phyloP scores from a whole-genome alignment of 2,329 filamentous ascomycete species.

The Dactylellina parvicollis region DNA sequence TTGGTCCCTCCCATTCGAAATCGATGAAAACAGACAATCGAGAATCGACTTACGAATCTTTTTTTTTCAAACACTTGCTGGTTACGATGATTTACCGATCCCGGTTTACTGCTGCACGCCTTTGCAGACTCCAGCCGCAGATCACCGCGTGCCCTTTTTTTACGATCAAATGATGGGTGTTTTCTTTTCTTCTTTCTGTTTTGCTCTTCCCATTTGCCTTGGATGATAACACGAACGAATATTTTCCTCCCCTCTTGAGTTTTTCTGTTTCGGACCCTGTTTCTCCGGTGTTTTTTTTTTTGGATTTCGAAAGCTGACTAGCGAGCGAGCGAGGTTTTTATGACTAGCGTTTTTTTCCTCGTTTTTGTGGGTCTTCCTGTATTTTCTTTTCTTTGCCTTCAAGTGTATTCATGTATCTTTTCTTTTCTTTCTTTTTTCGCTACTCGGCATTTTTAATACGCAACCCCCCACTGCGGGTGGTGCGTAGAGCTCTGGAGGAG shows the following conservation, averaged over 20 bases:
- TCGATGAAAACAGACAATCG: constrained; percentile 1
- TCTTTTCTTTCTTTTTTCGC: no score
- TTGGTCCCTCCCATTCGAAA: neutral
- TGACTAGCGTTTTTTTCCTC: constrained; percentile 7
- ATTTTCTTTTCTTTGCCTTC: neutral
- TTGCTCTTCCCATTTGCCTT: neutral
- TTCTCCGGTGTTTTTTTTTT: neutral
- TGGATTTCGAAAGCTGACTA: neutral
- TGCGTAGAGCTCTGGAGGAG: no score
- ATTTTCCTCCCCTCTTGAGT: neutral
- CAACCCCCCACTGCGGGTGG: no score
- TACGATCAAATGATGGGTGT: neutral
- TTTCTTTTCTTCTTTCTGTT: neutral
- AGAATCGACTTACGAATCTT: constrained; percentile 1
- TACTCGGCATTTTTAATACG: no score
- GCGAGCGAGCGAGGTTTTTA: constrained; percentile 3
- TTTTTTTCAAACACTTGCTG: neutral
- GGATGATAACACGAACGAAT: neutral
- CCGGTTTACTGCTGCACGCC: no score
- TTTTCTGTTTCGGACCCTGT: neutral
- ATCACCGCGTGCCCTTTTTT: neutral
- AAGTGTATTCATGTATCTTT: neutral
- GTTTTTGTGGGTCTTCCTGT: constrained; percentile 4
- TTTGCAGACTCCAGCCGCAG: no score
- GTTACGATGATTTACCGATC: neutral